Conservation (phyloP, 805 yeast genomes). For the Ogataea wickerhamii region DNA sequence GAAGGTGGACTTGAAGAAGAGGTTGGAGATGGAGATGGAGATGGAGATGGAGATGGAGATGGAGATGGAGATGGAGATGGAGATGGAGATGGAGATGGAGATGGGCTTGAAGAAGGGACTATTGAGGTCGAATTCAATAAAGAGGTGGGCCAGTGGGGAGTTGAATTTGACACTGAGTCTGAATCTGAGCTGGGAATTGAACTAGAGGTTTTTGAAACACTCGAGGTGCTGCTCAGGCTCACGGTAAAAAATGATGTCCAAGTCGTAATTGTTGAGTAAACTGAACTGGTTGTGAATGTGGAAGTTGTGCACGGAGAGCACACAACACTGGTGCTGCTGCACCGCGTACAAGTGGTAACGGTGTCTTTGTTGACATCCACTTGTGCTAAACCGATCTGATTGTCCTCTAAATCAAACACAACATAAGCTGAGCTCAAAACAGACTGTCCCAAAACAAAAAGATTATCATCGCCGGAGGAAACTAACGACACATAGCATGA, state of each 20-base stretch:
- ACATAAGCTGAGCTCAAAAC: conserved; percentile 61
- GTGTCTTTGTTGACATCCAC: conserved; percentile 27
- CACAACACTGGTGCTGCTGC: conserved; percentile 10
- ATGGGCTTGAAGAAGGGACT: conserved; percentile 2
- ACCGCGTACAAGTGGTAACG: conserved; percentile 14
- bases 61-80: conserved; percentile 3
- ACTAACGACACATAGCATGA: conserved; percentile 21
- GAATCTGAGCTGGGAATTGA: conserved; percentile 1
- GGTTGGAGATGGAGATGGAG: conserved; percentile 1
- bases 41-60: conserved; percentile 1
- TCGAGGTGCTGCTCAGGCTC: neutral
- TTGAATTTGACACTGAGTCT: conserved; percentile 1
- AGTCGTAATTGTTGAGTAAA: conserved; percentile 1
- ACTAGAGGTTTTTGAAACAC: conserved; percentile 1
- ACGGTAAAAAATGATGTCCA: neutral
- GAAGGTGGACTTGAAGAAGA: conserved; percentile 2
- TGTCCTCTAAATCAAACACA: conserved; percentile 60
- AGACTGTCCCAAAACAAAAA: conserved; percentile 57
- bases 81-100: neutral
- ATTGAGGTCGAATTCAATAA: no score
- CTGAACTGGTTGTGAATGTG: conserved; percentile 9
- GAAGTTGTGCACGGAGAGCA: conserved; percentile 17
- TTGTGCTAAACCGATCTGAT: conserved; percentile 55
- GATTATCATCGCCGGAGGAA: conserved; percentile 15
- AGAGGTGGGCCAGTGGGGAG: no score